Evolutionary conservation across 106 monocot genomes (phyloP), one percentile per base, ranked within the genome.

Genomic region (Dactylorhiza incarnata): DNA sequence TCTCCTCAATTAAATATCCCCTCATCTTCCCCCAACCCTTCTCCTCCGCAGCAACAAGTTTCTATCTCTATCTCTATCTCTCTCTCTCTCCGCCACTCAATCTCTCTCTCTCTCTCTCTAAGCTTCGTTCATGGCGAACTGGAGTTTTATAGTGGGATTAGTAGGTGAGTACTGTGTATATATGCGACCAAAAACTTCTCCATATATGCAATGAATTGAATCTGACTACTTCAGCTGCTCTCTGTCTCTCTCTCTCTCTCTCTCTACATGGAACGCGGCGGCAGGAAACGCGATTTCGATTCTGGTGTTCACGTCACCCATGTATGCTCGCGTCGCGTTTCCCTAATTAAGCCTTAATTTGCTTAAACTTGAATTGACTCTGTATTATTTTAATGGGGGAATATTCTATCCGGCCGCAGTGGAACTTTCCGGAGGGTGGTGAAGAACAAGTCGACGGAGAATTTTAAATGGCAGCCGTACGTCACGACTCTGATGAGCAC

Each of bases 211-310:
- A 29, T 29, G 29, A 29, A 29, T 29, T 3, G 0, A 14, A 10
- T 3, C 1, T 51, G n/a, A n/a, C n/a, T n/a, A n/a, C 14, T 14
- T 51, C 14, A 51, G 29, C 29, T 51, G 8, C 63, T 24, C 8
- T 22, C 23, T 65, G 19, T 22, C 23, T 9, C 23, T 24, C n/a
- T 22, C 5, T 8, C 29, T 14, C 68, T 37, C 11, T 2, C 4
- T 10, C 43, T 13, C 2, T 24, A 25, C 0, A 0, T 12, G 3
- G 0, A 49, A 73, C 47, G 25, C 6, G 48, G 16, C 29, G 45
- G 45, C 85, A 91, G 91, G 87, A 37, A 91, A 91, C 61, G 78
- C 84, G 11, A 82, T 85, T 63, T 87, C 91, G 45, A 79, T 87
- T 52, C 79, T 91, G 43, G 81, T 88, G 16, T 91, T 91, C 49